Conservation (phyloP, 2,329 filamentous ascomycete genomes). For the Fonsecaea erecta region DNA sequence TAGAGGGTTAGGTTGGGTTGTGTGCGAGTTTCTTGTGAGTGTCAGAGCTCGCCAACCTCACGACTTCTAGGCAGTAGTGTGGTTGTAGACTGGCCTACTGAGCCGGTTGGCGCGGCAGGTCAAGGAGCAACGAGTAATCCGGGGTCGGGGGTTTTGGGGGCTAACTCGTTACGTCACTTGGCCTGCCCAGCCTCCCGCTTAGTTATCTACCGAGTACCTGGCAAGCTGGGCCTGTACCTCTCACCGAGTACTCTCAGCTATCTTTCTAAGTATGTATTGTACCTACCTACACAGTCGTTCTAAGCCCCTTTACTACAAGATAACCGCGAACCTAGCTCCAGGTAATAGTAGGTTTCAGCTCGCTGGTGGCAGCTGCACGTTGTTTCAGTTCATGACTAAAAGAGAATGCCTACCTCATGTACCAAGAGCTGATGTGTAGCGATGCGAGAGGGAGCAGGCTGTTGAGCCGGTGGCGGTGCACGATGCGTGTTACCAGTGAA, state of each 20-base stretch:
- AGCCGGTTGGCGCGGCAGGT: not conserved
- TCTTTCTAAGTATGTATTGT: too few species aligned
- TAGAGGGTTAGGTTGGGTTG: not conserved
- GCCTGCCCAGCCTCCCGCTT: not conserved
- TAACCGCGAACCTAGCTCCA: too few species aligned
- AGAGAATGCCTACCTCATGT: not conserved
- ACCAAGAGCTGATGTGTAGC: not conserved
- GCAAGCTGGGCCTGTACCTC: too few species aligned
- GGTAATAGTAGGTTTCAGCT: too few species aligned
- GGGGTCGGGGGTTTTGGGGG: slow-evolving; percentile 3
- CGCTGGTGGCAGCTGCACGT: not conserved
- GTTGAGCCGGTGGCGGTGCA: not conserved
- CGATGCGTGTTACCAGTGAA: not conserved
- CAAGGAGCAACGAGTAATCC: slow-evolving; percentile 10
- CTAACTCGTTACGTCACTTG: slow-evolving; percentile 17
- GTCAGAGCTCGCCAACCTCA: slow-evolving; percentile 12
- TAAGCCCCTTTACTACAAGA: too few species aligned
- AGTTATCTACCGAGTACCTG: not conserved
- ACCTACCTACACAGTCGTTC: too few species aligned
- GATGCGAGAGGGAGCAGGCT: slow-evolving; percentile 2
- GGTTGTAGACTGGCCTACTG: not conserved
- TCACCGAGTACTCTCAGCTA: too few species aligned
- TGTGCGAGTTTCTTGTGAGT: not conserved
- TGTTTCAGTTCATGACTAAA: not conserved
- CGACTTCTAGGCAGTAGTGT: not conserved